A percentile compares a stretch with the other conserved stretches of the same genome.
Evolutionary conservation across 768 basidiomycete species (phyloP).

Genomic region (Pleurotus tuber-regium): DNA sequence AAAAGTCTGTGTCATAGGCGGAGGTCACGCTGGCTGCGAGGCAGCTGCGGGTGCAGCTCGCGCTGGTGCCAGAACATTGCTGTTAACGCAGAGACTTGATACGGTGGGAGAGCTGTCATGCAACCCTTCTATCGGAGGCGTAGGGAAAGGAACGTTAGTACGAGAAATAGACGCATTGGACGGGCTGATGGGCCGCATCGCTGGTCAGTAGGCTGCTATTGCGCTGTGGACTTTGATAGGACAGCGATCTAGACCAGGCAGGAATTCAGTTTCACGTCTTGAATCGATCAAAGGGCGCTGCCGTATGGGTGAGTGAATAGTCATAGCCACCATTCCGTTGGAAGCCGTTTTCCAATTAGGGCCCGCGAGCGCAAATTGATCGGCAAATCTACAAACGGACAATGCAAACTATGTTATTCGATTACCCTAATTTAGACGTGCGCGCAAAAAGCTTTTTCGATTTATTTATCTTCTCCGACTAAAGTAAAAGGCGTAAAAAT

Average conservation of each 20-base stretch:
- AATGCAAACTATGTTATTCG: conserved; percentile 69
- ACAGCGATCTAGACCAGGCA: conserved; percentile 61
- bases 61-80: conserved; percentile 74
- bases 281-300: conserved; percentile 83
- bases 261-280: conserved; percentile 88
- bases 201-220: conserved; percentile 48
- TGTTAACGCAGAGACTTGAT: conserved; percentile 79
- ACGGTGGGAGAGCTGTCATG: conserved; percentile 85
- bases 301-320: conserved; percentile 76
- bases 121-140: conserved; percentile 89
- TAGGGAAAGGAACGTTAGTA: conserved; percentile 94
- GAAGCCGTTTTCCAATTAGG: too few relatives aligned
- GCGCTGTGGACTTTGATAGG: not conserved
- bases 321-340: too few relatives aligned
- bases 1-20: conserved; percentile 82
- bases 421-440: conserved; percentile 69
- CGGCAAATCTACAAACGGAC: conserved; percentile 77
- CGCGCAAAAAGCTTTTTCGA: conserved; percentile 77
- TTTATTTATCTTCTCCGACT: conserved; percentile 66
- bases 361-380: conserved; percentile 88
- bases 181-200: conserved; percentile 79
- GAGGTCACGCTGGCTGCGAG: conserved; percentile 92
- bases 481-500: conserved; percentile 64
- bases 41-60: conserved; percentile 86
- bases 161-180: conserved; percentile 89